phyloP scores from a whole-genome alignment of 192 early-diverging fungal genomes.

The Backusella tuberculispora region DNA sequence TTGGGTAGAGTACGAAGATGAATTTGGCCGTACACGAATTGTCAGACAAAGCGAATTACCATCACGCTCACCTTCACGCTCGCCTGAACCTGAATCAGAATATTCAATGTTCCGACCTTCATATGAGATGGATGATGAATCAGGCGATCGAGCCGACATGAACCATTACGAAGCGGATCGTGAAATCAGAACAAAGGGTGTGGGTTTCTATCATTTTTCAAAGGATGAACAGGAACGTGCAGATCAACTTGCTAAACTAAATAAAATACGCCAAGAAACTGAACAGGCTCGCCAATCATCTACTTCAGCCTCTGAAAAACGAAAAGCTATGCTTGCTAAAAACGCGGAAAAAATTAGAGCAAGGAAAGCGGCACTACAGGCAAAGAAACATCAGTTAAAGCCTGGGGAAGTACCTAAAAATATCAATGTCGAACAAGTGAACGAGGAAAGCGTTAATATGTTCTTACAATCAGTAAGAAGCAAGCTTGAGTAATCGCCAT shows the following conservation, averaged over 20 bases:
- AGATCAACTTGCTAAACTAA: conserved; percentile 63
- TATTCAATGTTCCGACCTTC: background rate
- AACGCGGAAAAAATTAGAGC: conserved; percentile 37
- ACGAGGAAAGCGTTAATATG: conserved; percentile 20
- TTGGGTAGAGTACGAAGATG: conserved; percentile 75
- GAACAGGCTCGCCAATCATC: conserved; percentile 44
- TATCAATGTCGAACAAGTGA: background rate
- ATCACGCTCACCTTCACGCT: conserved; percentile 23
- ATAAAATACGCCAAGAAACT: conserved; percentile 58
- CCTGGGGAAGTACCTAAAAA: conserved; percentile 9
- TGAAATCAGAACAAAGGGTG: conserved; percentile 69
- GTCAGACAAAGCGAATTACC: conserved; percentile 39
- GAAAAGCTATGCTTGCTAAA: conserved; percentile 35
- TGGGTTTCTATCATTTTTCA: conserved; percentile 71
- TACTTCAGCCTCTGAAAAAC: conserved; percentile 42
- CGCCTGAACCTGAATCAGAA: background rate
- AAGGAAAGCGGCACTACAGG: background rate
- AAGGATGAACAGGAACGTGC: conserved; percentile 63
- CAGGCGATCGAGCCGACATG: background rate
- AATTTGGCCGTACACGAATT: conserved; percentile 73
- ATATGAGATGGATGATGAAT: conserved; percentile 2
- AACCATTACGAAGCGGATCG: conserved; percentile 32
- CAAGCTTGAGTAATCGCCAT: background rate
- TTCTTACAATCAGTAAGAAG: conserved; percentile 24
- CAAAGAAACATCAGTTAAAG: conserved; percentile 10